Base-by-base conservation (phyloP, 805 yeast species). In the Phaffomyces opuntiae region DNA sequence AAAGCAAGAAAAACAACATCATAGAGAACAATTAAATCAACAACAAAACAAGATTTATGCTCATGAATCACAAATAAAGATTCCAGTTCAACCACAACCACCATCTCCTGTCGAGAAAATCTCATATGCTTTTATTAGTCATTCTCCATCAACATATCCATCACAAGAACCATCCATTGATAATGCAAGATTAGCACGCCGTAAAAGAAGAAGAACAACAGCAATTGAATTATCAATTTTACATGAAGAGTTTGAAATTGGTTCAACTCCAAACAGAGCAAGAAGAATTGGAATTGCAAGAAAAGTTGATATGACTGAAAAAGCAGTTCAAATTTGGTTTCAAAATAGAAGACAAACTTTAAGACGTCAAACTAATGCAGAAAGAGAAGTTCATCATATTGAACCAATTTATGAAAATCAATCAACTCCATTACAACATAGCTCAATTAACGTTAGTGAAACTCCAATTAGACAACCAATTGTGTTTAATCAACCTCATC, bases 321-420 rank as follows among this genome's bases (percentile, higher is more conserved):
- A 90, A 64, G 96, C 97, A 2, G 96, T 93, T 33, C 99, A 93
- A 68, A 88, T 91, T 51, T 93, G 99, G 99, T 93, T 93, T 68
- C 99, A 93, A 68, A 93, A 93, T 66, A 86, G 81, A 64, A 78
- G 99, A 64, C 97, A 91, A 66, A 75, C 90, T 34, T 66, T 83
- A 51, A 76, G 89, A 57, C 78, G 81, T 55, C 72, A 67, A 48
- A 69, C 63, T 38, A 59, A 50, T 29, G 43, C 59, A 12, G 61
- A 56, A 29, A 56, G 48, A 26, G 61, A 59, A 42, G 60, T 59
- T 5, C 63, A 59, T 46, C 62, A 58, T 31, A 17, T 58, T 17
- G 62, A 57, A 38, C 59, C 61, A 7, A 48, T 56, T 9, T 56
- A 32, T 35, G 21, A 26, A 5, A 17, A 9, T 14, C 43, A 34